Percentiles rank a stretch among this genome's conserved stretches.
Evolutionary conservation across 306 rosid genomes (phyloP).

Genomic region (Quercus berberidifolia): DNA sequence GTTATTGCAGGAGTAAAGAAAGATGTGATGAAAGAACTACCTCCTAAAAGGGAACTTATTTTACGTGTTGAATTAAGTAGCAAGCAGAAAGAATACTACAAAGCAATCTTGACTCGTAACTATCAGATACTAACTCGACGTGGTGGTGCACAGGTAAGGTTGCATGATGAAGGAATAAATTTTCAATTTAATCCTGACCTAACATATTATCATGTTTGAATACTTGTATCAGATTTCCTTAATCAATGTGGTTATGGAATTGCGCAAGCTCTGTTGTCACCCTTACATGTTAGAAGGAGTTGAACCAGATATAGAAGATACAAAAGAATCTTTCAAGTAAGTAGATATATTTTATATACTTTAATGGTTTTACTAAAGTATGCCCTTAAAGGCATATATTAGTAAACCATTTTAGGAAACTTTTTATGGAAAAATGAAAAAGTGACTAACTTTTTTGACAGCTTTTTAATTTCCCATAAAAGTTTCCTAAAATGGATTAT

Average conservation of each 20-base stretch:
- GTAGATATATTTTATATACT: background rate
- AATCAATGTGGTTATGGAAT: slow-evolving; percentile 97
- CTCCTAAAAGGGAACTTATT: slow-evolving; percentile 98
- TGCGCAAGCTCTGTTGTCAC: slow-evolving; percentile 98
- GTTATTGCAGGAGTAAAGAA: slow-evolving; percentile 86
- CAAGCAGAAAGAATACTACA: slow-evolving; percentile 96
- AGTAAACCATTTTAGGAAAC: too few species aligned
- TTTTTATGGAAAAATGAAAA: too few species aligned
- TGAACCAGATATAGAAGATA: slow-evolving; percentile 85
- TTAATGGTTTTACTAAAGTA: too few species aligned
- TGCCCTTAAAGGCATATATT: too few species aligned
- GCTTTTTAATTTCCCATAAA: too few species aligned
- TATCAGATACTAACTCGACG: slow-evolving; percentile 93
- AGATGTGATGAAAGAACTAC: slow-evolving; percentile 98
- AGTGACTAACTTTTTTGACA: too few species aligned
- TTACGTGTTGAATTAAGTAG: slow-evolving; percentile 86
- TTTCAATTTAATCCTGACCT: slow-evolving; percentile 3
- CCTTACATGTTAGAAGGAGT: slow-evolving; percentile 98
- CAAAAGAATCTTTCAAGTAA: slow-evolving; percentile 76
- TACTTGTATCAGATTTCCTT: slow-evolving; percentile 78
- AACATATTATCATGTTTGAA: slow-evolving; percentile 15
- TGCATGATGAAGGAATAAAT: slow-evolving; percentile 7
- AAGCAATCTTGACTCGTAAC: slow-evolving; percentile 96
- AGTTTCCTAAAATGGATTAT: too few species aligned
- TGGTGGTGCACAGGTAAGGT: slow-evolving; percentile 93